phyloP scores from a whole-genome alignment of 2,329 filamentous ascomycete species.

The Epichloe typhina region DNA sequence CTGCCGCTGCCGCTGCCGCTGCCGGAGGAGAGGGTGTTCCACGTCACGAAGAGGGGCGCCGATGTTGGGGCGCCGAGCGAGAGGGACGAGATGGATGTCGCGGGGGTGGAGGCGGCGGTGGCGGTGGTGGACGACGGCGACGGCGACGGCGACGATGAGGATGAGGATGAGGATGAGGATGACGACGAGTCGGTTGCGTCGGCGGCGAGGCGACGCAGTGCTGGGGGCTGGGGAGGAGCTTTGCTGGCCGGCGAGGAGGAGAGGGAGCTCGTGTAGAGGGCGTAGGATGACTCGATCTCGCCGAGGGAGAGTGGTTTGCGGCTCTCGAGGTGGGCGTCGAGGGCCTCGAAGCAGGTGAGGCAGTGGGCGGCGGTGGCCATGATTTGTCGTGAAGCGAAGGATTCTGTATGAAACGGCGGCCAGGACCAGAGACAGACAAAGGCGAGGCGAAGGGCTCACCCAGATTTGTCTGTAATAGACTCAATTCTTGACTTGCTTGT shows the following conservation, averaged over 20 bases:
- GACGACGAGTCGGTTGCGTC: conserved; percentile 17
- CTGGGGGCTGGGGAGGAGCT: conserved; percentile 24
- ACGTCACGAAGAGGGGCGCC: conserved; percentile 83
- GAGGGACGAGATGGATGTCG: conserved; percentile 30
- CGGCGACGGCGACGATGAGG: conserved; percentile 24
- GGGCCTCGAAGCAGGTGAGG: conserved; percentile 82
- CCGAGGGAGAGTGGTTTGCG: conserved; percentile 54
- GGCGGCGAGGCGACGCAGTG: conserved; percentile 25
- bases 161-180: conserved; percentile 18
- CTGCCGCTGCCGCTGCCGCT: conserved; percentile 20
- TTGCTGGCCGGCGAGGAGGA: conserved; percentile 6
- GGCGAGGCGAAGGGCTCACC: too few relatives aligned
- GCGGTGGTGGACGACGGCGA: conserved; percentile 30
- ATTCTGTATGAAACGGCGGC: too few relatives aligned
- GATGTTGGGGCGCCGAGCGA: conserved; percentile 24
- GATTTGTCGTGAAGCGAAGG: conserved; percentile 31
- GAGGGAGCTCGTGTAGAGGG: conserved; percentile 20
- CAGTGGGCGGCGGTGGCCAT: conserved; percentile 87
- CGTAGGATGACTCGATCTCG: conserved; percentile 56
- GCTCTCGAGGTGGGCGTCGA: conserved; percentile 61
- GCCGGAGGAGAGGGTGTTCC: conserved; percentile 54
- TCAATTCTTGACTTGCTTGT: too few relatives aligned
- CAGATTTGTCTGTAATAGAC: too few relatives aligned
- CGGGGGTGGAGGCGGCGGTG: conserved; percentile 32
- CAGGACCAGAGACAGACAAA: too few relatives aligned